A percentile compares a stretch with the other conserved stretches of the same genome.
These are phyloP conservation scores for Aspergillus sp. DNA, from an alignment of 2,329 filamentous ascomycete species.

Conservation along the genomic window DNA sequence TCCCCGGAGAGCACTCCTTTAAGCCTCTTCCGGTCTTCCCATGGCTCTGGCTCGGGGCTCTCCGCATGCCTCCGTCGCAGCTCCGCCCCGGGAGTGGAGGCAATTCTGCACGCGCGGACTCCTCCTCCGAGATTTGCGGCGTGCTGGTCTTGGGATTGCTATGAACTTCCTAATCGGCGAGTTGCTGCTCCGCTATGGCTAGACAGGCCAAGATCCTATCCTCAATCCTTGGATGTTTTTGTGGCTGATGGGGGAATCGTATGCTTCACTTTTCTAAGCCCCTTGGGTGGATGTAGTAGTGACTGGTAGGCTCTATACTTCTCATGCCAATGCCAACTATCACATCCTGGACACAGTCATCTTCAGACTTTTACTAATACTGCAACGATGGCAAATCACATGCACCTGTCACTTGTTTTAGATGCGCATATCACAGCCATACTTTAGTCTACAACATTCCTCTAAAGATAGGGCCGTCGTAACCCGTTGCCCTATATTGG, in stretches of 20 bases:
- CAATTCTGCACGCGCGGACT: conserved; percentile 2
- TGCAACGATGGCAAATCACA: neutral
- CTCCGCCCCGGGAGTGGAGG: conserved; percentile 14
- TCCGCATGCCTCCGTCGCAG: conserved; percentile 4
- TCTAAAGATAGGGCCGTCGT: neutral
- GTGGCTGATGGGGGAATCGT: neutral
- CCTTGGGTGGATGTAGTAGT: neutral
- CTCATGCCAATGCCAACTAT: neutral
- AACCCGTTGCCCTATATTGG: neutral
- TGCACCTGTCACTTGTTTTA: neutral
- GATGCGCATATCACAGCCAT: neutral
- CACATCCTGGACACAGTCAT: neutral
- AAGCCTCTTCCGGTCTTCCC: neutral
- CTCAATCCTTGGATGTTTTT: neutral
- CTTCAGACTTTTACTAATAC: neutral
- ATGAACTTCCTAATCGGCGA: no score
- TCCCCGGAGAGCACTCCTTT: neutral
- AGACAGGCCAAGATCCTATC: neutral
- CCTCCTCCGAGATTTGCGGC: neutral
- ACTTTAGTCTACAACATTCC: neutral
- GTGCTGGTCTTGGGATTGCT: no score
- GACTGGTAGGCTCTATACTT: neutral
- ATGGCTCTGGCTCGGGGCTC: conserved; percentile 3
- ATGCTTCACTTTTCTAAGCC: neutral
- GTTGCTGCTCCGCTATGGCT: neutral